Evolutionary conservation across 352 stramenopile genomes (phyloP).

Genomic region (Aphanomyces stellatus): DNA sequence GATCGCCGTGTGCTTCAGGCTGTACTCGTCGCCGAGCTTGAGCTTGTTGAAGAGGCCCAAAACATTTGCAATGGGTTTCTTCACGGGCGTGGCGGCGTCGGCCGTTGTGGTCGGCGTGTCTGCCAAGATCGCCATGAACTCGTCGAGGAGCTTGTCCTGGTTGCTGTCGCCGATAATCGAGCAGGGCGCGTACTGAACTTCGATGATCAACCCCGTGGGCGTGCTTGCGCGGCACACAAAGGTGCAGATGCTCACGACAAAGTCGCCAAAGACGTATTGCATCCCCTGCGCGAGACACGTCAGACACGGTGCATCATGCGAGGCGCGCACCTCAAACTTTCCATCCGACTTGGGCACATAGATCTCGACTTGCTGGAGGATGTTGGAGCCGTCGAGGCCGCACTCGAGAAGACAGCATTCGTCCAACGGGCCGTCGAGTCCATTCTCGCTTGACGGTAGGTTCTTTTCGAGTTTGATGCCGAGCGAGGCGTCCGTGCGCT

Average conservation of each 20-base stretch:
- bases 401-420: conserved; percentile 78
- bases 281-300: conserved; percentile 35
- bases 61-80: conserved; percentile 68
- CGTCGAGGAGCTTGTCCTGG: conserved; percentile 68
- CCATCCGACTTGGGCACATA: conserved; percentile 83
- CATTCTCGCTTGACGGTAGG: conserved; percentile 52
- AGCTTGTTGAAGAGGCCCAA: conserved; percentile 63
- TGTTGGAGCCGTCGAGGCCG: conserved; percentile 72
- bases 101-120: conserved; percentile 36
- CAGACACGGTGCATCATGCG: background rate
- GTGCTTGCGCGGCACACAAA: conserved; percentile 83
- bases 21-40: conserved; percentile 57
- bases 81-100: conserved; percentile 25
- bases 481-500: conserved; percentile 30
- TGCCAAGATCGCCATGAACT: conserved; percentile 64
- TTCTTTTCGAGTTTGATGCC: conserved; percentile 28
- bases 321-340: conserved; percentile 58
- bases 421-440: conserved; percentile 56
- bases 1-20: conserved; percentile 80
- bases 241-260: conserved; percentile 76
- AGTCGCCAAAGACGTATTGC: conserved; percentile 76
- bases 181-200: conserved; percentile 79
- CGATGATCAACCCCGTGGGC: conserved; percentile 65
- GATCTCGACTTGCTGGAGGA: conserved; percentile 83
- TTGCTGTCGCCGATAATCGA: conserved; percentile 27